phyloP scores from a whole-genome alignment of 257 asterid genomes.

The Marsdenia floribunda region DNA sequence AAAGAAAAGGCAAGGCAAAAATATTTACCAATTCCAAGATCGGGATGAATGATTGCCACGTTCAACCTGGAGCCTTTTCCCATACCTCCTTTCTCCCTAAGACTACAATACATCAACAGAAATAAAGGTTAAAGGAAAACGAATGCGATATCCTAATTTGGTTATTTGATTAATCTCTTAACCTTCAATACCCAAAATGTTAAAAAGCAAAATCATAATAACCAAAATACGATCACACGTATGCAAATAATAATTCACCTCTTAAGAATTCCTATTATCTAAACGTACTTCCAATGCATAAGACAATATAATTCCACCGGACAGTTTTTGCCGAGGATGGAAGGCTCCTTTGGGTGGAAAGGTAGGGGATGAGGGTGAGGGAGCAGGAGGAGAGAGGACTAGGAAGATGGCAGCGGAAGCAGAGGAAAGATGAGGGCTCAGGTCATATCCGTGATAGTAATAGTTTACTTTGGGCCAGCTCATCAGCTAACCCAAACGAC shows the following conservation, averaged over 20 bases:
- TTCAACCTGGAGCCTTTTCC: conserved; percentile 25
- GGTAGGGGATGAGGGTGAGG: background rate
- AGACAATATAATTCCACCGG: background rate
- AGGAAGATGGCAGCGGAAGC: background rate
- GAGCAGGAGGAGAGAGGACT: background rate
- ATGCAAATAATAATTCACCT: too few relatives aligned
- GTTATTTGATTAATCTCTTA: background rate
- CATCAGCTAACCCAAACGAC: too few relatives aligned
- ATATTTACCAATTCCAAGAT: conserved; percentile 40
- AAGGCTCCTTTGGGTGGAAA: background rate
- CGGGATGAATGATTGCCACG: conserved; percentile 37
- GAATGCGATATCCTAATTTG: background rate
- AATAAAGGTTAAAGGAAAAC: background rate
- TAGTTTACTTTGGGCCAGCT: too few relatives aligned
- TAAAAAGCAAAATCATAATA: background rate
- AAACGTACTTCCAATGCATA: background rate
- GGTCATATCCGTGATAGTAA: too few relatives aligned
- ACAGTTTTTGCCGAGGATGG: too few relatives aligned
- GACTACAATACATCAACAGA: background rate
- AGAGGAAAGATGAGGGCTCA: background rate
- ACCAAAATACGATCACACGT: background rate
- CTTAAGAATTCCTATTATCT: too few relatives aligned
- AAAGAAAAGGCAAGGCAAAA: background rate
- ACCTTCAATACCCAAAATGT: background rate
- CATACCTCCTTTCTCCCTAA: conserved; percentile 13